A percentile compares a stretch with the other conserved stretches of the same genome.
Conservation (phyloP, 306 rosid species). For the Rosa multiflora region DNA sequence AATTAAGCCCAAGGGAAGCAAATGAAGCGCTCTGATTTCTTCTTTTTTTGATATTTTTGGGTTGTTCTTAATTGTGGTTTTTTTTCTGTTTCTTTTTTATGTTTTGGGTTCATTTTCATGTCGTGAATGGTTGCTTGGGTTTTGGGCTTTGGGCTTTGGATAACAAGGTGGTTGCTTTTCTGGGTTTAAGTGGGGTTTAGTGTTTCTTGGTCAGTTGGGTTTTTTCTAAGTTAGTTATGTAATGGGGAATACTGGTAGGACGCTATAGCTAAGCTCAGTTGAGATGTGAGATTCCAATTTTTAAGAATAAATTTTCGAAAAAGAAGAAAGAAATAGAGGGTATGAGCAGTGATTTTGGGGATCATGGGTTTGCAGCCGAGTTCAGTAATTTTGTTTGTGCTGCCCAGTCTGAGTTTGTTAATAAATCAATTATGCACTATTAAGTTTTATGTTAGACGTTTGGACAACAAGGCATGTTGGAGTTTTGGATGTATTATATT, state of each 20-base stretch:
- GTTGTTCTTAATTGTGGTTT: neutral
- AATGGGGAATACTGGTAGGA: neutral
- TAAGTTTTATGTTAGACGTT: no score
- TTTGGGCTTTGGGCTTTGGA: neutral
- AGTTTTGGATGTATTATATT: neutral
- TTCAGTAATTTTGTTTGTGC: neutral
- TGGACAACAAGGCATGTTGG: neutral
- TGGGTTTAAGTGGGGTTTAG: conserved; percentile 8
- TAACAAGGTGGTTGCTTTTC: neutral
- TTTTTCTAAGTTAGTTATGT: neutral
- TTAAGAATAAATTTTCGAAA: neutral
- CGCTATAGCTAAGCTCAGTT: neutral
- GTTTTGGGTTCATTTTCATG: neutral
- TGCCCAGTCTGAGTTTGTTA: neutral
- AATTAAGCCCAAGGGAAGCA: neutral
- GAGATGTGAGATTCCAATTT: neutral
- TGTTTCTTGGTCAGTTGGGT: neutral
- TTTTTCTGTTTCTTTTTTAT: neutral
- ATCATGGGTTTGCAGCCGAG: neutral
- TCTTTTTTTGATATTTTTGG: neutral
- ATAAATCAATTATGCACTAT: neutral
- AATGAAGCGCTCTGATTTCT: neutral
- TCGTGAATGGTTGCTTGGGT: neutral
- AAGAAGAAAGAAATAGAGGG: neutral
- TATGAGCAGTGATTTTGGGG: neutral